Base-by-base conservation (phyloP, 1,284 basidiomycete species). In the Puccinia horiana region DNA sequence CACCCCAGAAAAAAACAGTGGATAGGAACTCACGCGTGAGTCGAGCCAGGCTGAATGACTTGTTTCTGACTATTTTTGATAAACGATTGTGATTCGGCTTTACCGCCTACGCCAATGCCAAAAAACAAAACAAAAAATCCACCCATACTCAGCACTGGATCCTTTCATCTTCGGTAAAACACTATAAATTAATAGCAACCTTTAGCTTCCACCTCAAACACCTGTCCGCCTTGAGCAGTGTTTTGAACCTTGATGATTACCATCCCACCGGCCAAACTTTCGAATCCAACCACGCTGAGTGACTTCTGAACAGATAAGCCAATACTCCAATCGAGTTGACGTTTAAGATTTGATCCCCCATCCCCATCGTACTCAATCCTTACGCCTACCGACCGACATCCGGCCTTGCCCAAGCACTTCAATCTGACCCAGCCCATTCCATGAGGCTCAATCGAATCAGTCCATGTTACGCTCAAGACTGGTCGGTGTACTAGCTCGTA, bases 151-250 rank as follows among this genome's bases (percentile, higher is more conserved):
- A 72, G 26, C 26, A 16, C n/a, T 5, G 26, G 29, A 56, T 37
- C 49, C 4, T 54, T 23, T 1, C 35, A 23, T 29, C 4, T 18
- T 26, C n/a, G 5, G 40, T 44, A 49, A 29, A 73, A 16, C 2
- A 52, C 11, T 29, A 52, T 73, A 47, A 52, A 49, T 2, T 44
- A 42, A 11, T 29, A 75, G 42, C 37, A 56, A 75, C 72, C 72
- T 75, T 56, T 49, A 40, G 72, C 72, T 56, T 75, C 49, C 26
- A 75, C 52, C 52, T 52, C 72, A n/a, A 75, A 75, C 35, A 75
- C 72, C 32, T 70, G 63, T 20, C 52, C 63, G 32, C 40, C 67
- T 56, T 32, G 52, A 16, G 42, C 67, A 9, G 47, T 54, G 35
- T 80, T 80, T 54, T 58, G n/a, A n/a, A 61, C 44, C 42, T 72